Percentiles rank a stretch among this genome's conserved stretches.
These are phyloP conservation scores for Amanita pseudoporphyria DNA, from an alignment of 768 basidiomycete species.

Conservation along the genomic window DNA sequence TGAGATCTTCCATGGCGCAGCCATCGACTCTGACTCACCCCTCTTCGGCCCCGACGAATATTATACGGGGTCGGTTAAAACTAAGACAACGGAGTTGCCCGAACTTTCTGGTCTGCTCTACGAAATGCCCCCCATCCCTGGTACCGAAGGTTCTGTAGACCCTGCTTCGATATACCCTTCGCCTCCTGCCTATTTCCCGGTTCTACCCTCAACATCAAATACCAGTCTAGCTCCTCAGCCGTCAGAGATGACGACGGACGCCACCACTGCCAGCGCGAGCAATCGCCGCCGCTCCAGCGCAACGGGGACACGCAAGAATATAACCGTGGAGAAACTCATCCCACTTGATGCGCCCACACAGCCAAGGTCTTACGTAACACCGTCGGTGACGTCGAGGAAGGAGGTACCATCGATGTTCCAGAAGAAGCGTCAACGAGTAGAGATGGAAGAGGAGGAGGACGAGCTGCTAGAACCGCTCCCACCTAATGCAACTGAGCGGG, in stretches of 20 bases:
- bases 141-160: constrained; percentile 22
- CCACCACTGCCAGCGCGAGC: constrained; percentile 6
- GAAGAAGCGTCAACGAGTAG: constrained; percentile 48
- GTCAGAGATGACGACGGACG: constrained; percentile 7
- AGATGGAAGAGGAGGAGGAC: constrained; percentile 40
- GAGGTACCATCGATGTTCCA: constrained; percentile 59
- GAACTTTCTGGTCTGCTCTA: constrained; percentile 20
- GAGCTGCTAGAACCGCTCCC: constrained; percentile 24
- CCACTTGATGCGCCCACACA: constrained; percentile 72
- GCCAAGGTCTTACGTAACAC: constrained; percentile 50
- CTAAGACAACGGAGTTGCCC: constrained; percentile 4
- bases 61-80: background rate
- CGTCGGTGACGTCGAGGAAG: constrained; percentile 66
- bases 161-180: constrained; percentile 24
- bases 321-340: constrained; percentile 51
- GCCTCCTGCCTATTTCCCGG: constrained; percentile 12
- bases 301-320: constrained; percentile 66
- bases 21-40: constrained; percentile 15
- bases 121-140: constrained; percentile 33
- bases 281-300: constrained; percentile 26
- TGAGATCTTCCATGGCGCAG: constrained; percentile 18
- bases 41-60: constrained; percentile 15
- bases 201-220: constrained; percentile 4
- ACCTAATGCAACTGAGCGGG: constrained; percentile 37
- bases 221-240: constrained; percentile 7